Base-by-base conservation (phyloP, 2,329 filamentous ascomycete genomes). In the Neofusicoccum laricinum region DNA sequence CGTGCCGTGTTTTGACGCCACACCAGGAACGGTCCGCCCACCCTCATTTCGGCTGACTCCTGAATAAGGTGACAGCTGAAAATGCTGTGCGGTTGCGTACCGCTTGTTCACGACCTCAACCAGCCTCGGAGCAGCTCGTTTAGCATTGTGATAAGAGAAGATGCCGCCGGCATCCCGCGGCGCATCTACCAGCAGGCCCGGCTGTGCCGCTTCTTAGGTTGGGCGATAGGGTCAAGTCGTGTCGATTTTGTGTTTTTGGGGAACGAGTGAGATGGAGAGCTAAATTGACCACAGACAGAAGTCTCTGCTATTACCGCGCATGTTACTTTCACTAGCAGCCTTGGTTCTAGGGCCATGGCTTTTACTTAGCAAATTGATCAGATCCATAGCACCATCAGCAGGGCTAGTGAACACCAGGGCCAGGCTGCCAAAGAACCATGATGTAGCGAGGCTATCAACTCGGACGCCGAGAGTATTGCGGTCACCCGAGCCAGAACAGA, bases 321-420 rank as follows among this genome's bases (percentile, higher is more conserved):
- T 25, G 3, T 57, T 34, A 15, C 51, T 45, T 21, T 59, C 55
- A 21, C n/a, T 46, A 34, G 15, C n/a, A 36, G 21, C 40, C n/a
- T 46, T 59, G 25, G 41, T 15, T 15, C n/a, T 25, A 14, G 4
- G 7, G 19, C 25, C 41, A 15, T 4, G n/a, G 30, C 25, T 46
- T 59, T 59, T 36, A 46, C 41, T 59, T 59, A 46, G 30, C 41
- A 59, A 46, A 59, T 46, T 59, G 41, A 59, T 59, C 10, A 3
- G n/a, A 59, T 21, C 19, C 25, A 17, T 58, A 7, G 15, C 11
- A 58, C 2, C 0, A 17, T 19, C 38, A 21, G 15, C 7, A 17
- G 30, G n/a, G n/a, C 10, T 2, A 34, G 30, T 50, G 48, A 50
- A 15, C 2, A 30, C 45, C 19, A 21, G 17, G 14, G 10, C 17